Evolutionary conservation across 2,329 filamentous ascomycete genomes (phyloP), one percentile per base, ranked within the genome.

Genomic region (Botryotinia narcissicola): DNA sequence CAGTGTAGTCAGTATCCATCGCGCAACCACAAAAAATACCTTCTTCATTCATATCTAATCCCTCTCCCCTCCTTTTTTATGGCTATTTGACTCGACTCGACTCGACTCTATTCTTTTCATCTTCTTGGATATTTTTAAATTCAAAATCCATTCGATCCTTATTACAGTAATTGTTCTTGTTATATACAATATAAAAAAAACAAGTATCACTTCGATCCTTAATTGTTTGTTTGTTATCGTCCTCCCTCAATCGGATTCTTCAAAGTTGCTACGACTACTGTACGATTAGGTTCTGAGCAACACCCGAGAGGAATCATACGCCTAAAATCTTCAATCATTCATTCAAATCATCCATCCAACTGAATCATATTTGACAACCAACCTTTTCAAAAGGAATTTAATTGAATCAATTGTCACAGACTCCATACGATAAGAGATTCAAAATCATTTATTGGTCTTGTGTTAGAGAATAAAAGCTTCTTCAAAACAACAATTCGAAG

Each of bases 251-350:
- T 37, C 37, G 40, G 25, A 60, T 32, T 22, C 46, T 12, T 16
- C 64, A 40, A 51, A 37, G n/a, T 61, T 37, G 20, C 46, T 22
- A 63, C n/a, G 32, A 29, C 61, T 44, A 44, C 40, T 9, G 32
- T 44, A 46, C 61, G n/a, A 18, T 32, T 44, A 64, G 40, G n/a
- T 32, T 32, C 8, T 40, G 46, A 54, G 46, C 46, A 40, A 54
- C 46, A 54, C 64, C 64, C 46, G 64, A 54, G 25, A 67, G 46
- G 64, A 67, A 67, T 67, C 46, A 67, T 35, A 67, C 40, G 46
- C 44, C 46, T 35, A 22, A 29, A 54, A n/a, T 40, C n/a, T 44
- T 40, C 64, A 54, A 40, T 18, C 63, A 48, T 64, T 66, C 62
- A 37, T 54, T 67, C 63, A 48, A 48, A 51, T 67, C 63, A 67